Conservation (phyloP, 352 stramenopile genomes). For the Bremia lactucae region DNA sequence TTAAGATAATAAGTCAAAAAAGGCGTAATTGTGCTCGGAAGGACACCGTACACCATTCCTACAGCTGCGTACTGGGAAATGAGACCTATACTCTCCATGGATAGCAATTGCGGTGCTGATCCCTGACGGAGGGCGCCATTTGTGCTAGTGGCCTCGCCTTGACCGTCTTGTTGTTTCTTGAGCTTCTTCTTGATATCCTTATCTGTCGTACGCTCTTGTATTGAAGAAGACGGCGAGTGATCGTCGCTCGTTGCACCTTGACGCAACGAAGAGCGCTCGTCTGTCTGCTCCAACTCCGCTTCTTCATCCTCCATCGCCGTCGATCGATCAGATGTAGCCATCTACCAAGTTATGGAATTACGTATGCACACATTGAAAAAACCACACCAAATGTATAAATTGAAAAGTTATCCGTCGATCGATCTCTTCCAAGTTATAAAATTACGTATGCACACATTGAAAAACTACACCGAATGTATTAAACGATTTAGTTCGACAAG, state of each 20-base stretch:
- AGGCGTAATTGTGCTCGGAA: conserved; percentile 39
- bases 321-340: too few species aligned
- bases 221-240: conserved; percentile 8
- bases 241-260: conserved; percentile 11
- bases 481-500: conserved; percentile 14
- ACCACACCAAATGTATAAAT: too few species aligned
- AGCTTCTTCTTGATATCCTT: conserved; percentile 3
- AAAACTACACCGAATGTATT: too few species aligned
- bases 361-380: too few species aligned
- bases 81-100: conserved; percentile 26
- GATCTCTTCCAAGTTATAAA: too few species aligned
- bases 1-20: conserved; percentile 44
- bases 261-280: conserved; percentile 22
- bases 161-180: not conserved
- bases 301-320: conserved; percentile 18
- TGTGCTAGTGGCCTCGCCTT: not conserved
- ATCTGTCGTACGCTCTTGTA: conserved; percentile 6
- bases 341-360: too few species aligned
- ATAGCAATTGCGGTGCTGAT: conserved; percentile 18
- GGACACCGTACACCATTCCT: conserved; percentile 26
- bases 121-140: conserved; percentile 28
- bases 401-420: too few species aligned
- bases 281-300: conserved; percentile 14
- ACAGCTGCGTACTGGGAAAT: conserved; percentile 39
- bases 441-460: too few species aligned